phyloP scores from a whole-genome alignment of 2,329 filamentous ascomycete genomes.

The Passalora sequoiae region DNA sequence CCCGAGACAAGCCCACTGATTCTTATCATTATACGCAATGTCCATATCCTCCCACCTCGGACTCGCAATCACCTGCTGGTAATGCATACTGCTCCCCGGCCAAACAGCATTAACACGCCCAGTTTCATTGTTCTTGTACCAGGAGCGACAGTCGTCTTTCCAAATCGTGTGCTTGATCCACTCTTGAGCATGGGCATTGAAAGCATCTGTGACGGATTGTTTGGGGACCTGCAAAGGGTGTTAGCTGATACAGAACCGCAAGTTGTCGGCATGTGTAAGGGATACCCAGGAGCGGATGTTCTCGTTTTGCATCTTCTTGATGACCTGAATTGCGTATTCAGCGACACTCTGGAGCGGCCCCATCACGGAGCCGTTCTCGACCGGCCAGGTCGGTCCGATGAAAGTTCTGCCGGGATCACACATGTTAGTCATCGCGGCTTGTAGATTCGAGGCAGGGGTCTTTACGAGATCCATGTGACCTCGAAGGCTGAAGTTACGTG shows the following conservation, averaged over 20 bases:
- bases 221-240: no score
- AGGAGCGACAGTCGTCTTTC: constrained; percentile 40
- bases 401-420: no score
- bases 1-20: constrained; percentile 41
- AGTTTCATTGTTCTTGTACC: constrained; percentile 45
- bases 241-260: no score
- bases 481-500: no score
- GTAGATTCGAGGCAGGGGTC: no score
- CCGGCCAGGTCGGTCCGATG: constrained; percentile 11
- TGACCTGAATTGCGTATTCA: constrained; percentile 46
- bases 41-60: constrained; percentile 44
- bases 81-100: constrained; percentile 50
- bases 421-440: no score
- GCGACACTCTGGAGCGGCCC: constrained; percentile 6
- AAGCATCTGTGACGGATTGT: constrained; percentile 35
- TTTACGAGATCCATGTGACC: no score
- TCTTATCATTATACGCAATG: constrained; percentile 38
- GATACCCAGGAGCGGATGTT: constrained; percentile 5
- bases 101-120: constrained; percentile 47
- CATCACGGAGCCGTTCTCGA: constrained; percentile 15
- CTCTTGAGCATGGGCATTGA: constrained; percentile 43
- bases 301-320: constrained; percentile 14
- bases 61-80: constrained; percentile 37
- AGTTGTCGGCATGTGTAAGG: no score
- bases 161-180: constrained; percentile 49